Conservation (phyloP, 2,329 filamentous ascomycete genomes). For the Aspergillus intermedius region DNA sequence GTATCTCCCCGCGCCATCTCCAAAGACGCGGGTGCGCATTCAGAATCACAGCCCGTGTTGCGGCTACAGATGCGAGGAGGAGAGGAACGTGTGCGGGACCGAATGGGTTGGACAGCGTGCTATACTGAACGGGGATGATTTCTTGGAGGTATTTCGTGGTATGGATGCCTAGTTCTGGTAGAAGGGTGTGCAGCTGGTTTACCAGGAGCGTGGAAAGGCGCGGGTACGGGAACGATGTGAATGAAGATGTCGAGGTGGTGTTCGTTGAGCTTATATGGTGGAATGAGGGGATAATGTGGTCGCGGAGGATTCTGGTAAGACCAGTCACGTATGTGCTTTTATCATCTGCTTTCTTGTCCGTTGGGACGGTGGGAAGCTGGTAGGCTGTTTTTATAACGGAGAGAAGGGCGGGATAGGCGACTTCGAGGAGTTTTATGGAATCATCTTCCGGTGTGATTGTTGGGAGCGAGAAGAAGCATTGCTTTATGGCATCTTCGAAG, state of each 20-base stretch:
- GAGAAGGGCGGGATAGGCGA: constrained; percentile 62
- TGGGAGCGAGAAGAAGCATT: constrained; percentile 70
- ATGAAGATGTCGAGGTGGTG: constrained; percentile 38
- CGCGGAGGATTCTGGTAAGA: constrained; percentile 24
- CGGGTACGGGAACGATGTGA: constrained; percentile 38
- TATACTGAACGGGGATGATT: constrained; percentile 60
- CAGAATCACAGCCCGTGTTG: constrained; percentile 53
- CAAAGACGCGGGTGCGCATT: constrained; percentile 65
- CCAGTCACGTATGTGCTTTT: constrained; percentile 17
- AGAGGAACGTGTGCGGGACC: constrained; percentile 49
- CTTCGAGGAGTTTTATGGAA: constrained; percentile 56
- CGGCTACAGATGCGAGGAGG: constrained; percentile 47
- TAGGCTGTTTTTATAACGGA: constrained; percentile 46
- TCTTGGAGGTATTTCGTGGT: constrained; percentile 46
- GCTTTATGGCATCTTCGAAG: constrained; percentile 43
- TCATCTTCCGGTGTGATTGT: constrained; percentile 68
- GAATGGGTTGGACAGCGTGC: constrained; percentile 64
- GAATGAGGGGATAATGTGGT: constrained; percentile 33
- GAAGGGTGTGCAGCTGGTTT: constrained; percentile 19
- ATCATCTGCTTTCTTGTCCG: constrained; percentile 19
- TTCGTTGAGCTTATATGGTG: constrained; percentile 42
- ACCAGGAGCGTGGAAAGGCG: constrained; percentile 45
- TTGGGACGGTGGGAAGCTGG: constrained; percentile 19
- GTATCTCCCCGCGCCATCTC: constrained; percentile 56
- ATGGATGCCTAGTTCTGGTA: constrained; percentile 31